Evolutionary conservation across 75 land plant species (phyloP).

Genomic region (Isoetes taiwanensis): DNA sequence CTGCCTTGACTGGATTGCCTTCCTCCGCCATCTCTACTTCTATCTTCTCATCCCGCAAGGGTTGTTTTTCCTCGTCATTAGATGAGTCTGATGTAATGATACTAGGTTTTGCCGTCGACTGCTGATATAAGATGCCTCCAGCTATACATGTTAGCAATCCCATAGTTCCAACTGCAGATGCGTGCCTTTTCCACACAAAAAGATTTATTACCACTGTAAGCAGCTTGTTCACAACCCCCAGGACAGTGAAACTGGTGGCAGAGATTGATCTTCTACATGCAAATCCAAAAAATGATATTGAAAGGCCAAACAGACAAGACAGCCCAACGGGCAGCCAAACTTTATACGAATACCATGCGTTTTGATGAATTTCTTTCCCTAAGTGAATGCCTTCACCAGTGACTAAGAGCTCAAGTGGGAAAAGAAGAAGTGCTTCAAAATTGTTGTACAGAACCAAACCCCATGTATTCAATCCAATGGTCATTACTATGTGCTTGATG

Average conservation of each 20-base stretch:
- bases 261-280: constrained; percentile 78
- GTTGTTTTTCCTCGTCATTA: constrained; percentile 5
- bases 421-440: constrained; percentile 72
- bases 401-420: constrained; percentile 71
- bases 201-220: constrained; percentile 85
- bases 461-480: constrained; percentile 86
- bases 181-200: constrained; percentile 85
- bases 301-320: constrained; percentile 75
- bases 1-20: too few relatives aligned
- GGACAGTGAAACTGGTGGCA: constrained; percentile 89
- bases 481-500: constrained; percentile 96
- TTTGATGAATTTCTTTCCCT: constrained; percentile 27
- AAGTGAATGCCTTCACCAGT: constrained; percentile 81
- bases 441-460: constrained; percentile 91
- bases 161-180: constrained; percentile 58
- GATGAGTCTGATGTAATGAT: background rate
- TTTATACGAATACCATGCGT: constrained; percentile 42
- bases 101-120: constrained; percentile 27
- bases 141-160: constrained; percentile 78
- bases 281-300: constrained; percentile 93
- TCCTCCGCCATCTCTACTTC: too few relatives aligned
- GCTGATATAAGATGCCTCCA: constrained; percentile 85
- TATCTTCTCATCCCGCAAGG: too few relatives aligned
- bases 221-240: constrained; percentile 90
- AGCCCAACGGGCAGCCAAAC: constrained; percentile 73